These are phyloP conservation scores for Aurinia saxatilis DNA, from an alignment of 345 rosid species.

Conservation along the genomic window DNA sequence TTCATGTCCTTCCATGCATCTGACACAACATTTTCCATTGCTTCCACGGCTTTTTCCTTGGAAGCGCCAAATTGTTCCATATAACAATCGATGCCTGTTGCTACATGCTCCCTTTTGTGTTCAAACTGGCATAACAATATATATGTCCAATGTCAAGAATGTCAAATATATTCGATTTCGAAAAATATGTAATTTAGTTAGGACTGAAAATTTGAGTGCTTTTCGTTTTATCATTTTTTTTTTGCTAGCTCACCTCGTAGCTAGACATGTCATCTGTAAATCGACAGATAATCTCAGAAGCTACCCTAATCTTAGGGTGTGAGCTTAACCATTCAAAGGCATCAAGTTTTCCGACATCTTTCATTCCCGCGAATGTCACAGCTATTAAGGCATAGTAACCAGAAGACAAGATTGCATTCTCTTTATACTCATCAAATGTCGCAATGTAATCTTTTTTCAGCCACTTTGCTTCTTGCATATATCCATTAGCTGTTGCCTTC, in stretches of 20 bases:
- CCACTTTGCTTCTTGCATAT: conserved; percentile 20
- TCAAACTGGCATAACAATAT: conserved; percentile 1
- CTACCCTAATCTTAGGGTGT: conserved; percentile 16
- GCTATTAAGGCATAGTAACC: not conserved
- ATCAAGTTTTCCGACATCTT: conserved; percentile 7
- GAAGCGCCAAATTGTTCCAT: conserved; percentile 19
- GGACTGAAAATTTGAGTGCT: too few species aligned
- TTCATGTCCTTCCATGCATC: conserved; percentile 26
- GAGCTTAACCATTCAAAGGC: conserved; percentile 16
- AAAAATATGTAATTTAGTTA: too few species aligned
- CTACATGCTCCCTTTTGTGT: conserved; percentile 14
- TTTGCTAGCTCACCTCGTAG: conserved; percentile 7
- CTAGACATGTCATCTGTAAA: conserved; percentile 8
- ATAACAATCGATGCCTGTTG: conserved; percentile 18
- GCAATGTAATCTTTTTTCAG: conserved; percentile 6
- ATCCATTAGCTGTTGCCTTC: not conserved
- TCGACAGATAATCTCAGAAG: not conserved
- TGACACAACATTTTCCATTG: not conserved
- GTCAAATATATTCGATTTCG: too few species aligned
- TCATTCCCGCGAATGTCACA: conserved; percentile 1
- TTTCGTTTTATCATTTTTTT: too few species aligned
- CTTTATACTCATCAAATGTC: conserved; percentile 20
- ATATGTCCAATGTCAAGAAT: too few species aligned
- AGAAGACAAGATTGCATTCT: not conserved
- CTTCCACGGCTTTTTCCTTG: conserved; percentile 6